Conservation (phyloP, 2,329 filamentous ascomycete species). For the Neofusicoccum ribis region DNA sequence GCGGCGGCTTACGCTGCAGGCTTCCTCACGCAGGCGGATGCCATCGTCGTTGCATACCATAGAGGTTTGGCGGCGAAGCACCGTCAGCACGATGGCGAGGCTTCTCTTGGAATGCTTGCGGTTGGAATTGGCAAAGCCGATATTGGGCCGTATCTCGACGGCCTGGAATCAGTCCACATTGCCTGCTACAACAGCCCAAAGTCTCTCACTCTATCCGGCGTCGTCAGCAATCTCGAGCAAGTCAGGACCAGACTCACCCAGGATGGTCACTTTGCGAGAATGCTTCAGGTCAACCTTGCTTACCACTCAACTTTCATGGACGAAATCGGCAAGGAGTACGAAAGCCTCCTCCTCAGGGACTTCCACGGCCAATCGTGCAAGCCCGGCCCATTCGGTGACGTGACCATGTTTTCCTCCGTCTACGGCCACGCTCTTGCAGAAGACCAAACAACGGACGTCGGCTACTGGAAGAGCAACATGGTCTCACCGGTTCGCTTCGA, state of each 20-base stretch:
- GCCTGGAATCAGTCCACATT: slow-evolving; percentile 10
- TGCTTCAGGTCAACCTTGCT: slow-evolving; percentile 24
- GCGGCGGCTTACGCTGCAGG: slow-evolving; percentile 22
- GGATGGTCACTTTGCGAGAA: slow-evolving; percentile 23
- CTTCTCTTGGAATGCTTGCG: slow-evolving; percentile 27
- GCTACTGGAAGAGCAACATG: slow-evolving; percentile 20
- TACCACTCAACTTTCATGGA: slow-evolving; percentile 26
- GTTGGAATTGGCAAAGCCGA: slow-evolving; percentile 24
- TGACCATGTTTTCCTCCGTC: slow-evolving; percentile 16
- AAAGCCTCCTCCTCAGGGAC: slow-evolving; percentile 2
- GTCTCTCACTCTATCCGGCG: slow-evolving; percentile 15
- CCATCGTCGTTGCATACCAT: slow-evolving; percentile 22
- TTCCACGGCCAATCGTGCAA: background rate
- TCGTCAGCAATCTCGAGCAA: background rate
- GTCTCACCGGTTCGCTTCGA: slow-evolving; percentile 21
- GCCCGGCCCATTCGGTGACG: background rate
- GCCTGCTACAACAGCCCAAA: slow-evolving; percentile 24
- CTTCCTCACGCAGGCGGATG: slow-evolving; percentile 15
- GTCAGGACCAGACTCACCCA: background rate
- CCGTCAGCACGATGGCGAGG: background rate
- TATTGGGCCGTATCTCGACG: slow-evolving; percentile 18
- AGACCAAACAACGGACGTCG: background rate
- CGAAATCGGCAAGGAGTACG: slow-evolving; percentile 20
- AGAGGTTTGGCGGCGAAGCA: slow-evolving; percentile 12
- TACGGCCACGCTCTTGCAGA: background rate